These are phyloP conservation scores for Suillus fuscotomentosus DNA, from an alignment of 768 basidiomycete species.

Conservation along the genomic window DNA sequence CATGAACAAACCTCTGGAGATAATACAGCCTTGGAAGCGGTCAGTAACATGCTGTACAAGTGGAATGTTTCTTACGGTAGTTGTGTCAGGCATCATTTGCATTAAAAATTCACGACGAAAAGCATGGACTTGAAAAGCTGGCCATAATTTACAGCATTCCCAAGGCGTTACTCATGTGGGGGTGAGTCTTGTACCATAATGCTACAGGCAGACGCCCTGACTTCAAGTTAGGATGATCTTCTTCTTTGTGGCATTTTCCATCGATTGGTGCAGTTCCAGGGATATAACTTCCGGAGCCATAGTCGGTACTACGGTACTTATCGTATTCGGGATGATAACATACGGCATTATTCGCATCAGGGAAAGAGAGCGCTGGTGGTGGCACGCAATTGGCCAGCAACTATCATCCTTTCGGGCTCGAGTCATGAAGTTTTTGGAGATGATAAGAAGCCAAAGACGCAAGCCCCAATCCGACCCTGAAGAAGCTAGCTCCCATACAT, in stretches of 20 bases:
- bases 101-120: background rate
- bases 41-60: background rate
- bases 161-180: background rate
- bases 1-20: background rate
- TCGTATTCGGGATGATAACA: background rate
- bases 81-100: background rate
- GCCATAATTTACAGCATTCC: background rate
- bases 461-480: background rate
- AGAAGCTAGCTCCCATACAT: background rate
- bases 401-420: background rate
- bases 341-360: background rate
- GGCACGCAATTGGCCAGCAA: background rate
- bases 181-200: background rate
- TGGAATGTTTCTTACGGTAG: background rate
- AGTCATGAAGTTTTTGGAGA: background rate
- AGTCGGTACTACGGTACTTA: background rate
- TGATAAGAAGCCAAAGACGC: background rate
- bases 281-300: background rate
- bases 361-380: background rate
- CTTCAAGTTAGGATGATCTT: background rate
- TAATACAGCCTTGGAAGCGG: background rate
- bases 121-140: background rate
- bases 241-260: background rate
- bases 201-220: background rate
- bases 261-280: background rate